Conservation (phyloP, 1,139 yeast genomes). For the Groenewaldozyma auringiensis region DNA sequence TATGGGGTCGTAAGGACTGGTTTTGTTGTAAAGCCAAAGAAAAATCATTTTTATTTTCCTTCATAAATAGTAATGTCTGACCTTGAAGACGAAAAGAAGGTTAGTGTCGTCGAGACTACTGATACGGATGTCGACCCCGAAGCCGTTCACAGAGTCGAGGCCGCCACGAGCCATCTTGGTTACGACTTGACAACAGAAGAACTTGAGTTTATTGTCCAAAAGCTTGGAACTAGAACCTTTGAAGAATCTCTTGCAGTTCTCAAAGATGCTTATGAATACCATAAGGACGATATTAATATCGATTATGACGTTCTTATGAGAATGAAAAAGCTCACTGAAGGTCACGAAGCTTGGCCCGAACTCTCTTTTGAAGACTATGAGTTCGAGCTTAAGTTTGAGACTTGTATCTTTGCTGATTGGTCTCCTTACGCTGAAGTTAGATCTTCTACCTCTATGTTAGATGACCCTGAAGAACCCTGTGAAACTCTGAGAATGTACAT, state of each 20-base stretch:
- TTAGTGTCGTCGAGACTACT: not conserved
- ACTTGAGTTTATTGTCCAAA: slow-evolving; percentile 33
- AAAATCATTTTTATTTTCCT: too few relatives aligned
- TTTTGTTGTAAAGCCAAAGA: too few relatives aligned
- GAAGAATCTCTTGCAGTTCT: slow-evolving; percentile 39
- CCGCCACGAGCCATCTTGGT: slow-evolving; percentile 7
- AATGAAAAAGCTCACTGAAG: slow-evolving; percentile 23
- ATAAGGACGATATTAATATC: slow-evolving; percentile 44
- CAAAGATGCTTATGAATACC: slow-evolving; percentile 35
- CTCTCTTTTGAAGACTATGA: slow-evolving; percentile 26
- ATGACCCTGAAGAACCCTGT: slow-evolving; percentile 36
- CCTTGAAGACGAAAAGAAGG: slow-evolving; percentile 5
- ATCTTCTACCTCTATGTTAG: slow-evolving; percentile 39
- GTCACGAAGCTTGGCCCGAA: slow-evolving; percentile 15
- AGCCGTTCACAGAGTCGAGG: slow-evolving; percentile 1
- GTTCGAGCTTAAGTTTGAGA: slow-evolving; percentile 33
- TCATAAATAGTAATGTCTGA: not conserved
- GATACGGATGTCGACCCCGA: slow-evolving; percentile 3
- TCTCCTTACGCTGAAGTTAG: slow-evolving; percentile 48
- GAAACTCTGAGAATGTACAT: slow-evolving; percentile 45
- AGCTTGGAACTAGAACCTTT: slow-evolving; percentile 25
- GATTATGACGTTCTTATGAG: slow-evolving; percentile 15
- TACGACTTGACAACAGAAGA: slow-evolving; percentile 10
- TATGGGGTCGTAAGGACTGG: too few relatives aligned
- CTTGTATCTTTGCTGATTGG: slow-evolving; percentile 37